These are phyloP conservation scores for Larix kaempferi DNA, from an alignment of 75 land plant species.

Conservation along the genomic window DNA sequence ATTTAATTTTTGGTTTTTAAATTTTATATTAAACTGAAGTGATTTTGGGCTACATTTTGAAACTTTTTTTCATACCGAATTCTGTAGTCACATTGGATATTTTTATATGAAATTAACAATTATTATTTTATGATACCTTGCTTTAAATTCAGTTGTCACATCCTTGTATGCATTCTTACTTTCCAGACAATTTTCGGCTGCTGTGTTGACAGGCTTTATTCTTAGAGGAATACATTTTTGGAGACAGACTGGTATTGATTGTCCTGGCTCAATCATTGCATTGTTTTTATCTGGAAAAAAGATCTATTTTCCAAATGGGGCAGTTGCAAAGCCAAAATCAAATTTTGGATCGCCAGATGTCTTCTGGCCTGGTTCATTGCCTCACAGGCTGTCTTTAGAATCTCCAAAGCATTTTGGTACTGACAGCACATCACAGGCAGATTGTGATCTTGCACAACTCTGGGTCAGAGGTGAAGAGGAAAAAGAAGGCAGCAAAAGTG, in stretches of 20 bases:
- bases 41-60: too few species aligned
- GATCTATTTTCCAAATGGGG: neutral
- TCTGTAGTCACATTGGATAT: too few species aligned
- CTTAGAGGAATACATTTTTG: neutral
- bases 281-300: neutral
- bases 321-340: neutral
- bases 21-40: too few species aligned
- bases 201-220: neutral
- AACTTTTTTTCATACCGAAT: too few species aligned
- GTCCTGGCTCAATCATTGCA: neutral
- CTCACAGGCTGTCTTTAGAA: too few species aligned
- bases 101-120: too few species aligned
- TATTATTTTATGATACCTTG: too few species aligned
- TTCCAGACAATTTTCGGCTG: neutral
- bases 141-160: too few species aligned
- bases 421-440: neutral
- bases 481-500: neutral
- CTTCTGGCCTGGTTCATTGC: too few species aligned
- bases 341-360: too few species aligned
- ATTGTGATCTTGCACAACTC: neutral
- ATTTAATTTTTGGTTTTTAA: too few species aligned
- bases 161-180: neutral
- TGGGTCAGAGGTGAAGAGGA: neutral
- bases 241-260: neutral
- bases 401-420: neutral